These are phyloP conservation scores for Blastocladiella britannica DNA, from an alignment of 192 early-diverging fungal genomes.

Conservation along the genomic window DNA sequence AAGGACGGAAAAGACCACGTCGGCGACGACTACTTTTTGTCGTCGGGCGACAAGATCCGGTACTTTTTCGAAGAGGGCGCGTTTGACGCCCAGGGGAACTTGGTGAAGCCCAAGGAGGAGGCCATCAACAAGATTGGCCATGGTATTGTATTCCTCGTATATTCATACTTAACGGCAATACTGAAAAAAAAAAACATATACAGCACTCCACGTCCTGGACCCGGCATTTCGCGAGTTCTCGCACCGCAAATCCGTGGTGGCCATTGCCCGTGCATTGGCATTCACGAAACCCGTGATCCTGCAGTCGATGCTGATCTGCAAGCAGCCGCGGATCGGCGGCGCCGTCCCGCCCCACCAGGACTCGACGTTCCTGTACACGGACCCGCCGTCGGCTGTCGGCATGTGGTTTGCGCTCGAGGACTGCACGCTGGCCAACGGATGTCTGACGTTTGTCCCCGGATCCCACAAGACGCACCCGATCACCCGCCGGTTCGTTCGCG, in stretches of 20 bases:
- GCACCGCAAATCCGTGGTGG: slow-evolving; percentile 22
- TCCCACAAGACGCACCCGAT: slow-evolving; percentile 45
- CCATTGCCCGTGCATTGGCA: slow-evolving; percentile 33
- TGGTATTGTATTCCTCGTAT: too few relatives aligned
- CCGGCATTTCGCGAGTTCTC: slow-evolving; percentile 51
- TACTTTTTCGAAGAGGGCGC: slow-evolving; percentile 81
- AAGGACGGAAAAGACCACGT: slow-evolving; percentile 31
- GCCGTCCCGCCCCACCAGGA: slow-evolving; percentile 75
- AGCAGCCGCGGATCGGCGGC: slow-evolving; percentile 40
- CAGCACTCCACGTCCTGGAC: slow-evolving; percentile 57
- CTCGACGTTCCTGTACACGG: slow-evolving; percentile 75
- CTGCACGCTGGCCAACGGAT: slow-evolving; percentile 68
- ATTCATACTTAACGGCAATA: too few relatives aligned
- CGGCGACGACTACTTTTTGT: slow-evolving; percentile 75
- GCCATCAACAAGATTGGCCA: slow-evolving; percentile 87
- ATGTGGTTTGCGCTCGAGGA: slow-evolving; percentile 89
- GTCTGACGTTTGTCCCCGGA: slow-evolving; percentile 62
- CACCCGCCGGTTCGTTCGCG: slow-evolving; percentile 21
- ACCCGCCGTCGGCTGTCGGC: slow-evolving; percentile 60
- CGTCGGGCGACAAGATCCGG: slow-evolving; percentile 56
- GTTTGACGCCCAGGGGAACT: slow-evolving; percentile 36
- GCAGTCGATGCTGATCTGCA: slow-evolving; percentile 85
- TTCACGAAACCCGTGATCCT: slow-evolving; percentile 52
- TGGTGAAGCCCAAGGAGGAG: slow-evolving; percentile 32
- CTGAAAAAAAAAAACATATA: too few relatives aligned